Conservation (phyloP, 2,329 filamentous ascomycete genomes). For the Pseudogymnoascus pannorum region DNA sequence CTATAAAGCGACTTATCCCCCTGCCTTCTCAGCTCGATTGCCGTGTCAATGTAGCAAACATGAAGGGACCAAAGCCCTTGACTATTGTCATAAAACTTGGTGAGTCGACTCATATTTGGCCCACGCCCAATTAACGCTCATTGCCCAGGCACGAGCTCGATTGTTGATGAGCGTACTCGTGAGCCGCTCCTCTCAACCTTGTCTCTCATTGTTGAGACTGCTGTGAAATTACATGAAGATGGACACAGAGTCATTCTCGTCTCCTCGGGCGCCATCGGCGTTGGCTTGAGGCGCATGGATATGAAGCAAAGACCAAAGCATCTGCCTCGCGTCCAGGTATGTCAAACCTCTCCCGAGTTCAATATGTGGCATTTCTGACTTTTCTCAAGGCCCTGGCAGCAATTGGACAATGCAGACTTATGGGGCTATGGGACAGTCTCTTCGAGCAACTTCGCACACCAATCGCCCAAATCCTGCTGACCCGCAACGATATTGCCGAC, state of each 20-base stretch:
- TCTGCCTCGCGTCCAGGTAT: constrained; percentile 75
- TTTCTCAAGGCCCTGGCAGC: constrained; percentile 71
- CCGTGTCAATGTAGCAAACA: constrained; percentile 28
- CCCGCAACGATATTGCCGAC: constrained; percentile 92
- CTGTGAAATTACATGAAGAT: constrained; percentile 77
- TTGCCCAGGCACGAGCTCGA: constrained; percentile 83
- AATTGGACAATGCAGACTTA: constrained; percentile 90
- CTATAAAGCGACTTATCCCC: not conserved
- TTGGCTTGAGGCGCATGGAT: constrained; percentile 85
- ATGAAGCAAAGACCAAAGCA: constrained; percentile 82
- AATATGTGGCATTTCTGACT: constrained; percentile 8
- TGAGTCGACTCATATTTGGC: constrained; percentile 29
- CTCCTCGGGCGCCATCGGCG: constrained; percentile 93
- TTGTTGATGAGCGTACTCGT: constrained; percentile 92
- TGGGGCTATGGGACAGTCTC: constrained; percentile 90
- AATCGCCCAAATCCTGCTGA: constrained; percentile 89
- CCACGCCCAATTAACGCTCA: not conserved
- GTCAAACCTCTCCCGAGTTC: constrained; percentile 12
- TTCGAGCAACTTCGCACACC: constrained; percentile 85
- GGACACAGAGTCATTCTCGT: constrained; percentile 93
- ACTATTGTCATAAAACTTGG: constrained; percentile 65
- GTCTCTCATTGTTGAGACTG: constrained; percentile 89
- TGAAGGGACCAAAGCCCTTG: constrained; percentile 48
- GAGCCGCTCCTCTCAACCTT: constrained; percentile 87
- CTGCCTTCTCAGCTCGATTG: not conserved